A percentile compares a stretch with the other conserved stretches of the same genome.
These are phyloP conservation scores for Borovskyia barvae DNA, from an alignment of 208 protist species.

Conservation along the genomic window DNA sequence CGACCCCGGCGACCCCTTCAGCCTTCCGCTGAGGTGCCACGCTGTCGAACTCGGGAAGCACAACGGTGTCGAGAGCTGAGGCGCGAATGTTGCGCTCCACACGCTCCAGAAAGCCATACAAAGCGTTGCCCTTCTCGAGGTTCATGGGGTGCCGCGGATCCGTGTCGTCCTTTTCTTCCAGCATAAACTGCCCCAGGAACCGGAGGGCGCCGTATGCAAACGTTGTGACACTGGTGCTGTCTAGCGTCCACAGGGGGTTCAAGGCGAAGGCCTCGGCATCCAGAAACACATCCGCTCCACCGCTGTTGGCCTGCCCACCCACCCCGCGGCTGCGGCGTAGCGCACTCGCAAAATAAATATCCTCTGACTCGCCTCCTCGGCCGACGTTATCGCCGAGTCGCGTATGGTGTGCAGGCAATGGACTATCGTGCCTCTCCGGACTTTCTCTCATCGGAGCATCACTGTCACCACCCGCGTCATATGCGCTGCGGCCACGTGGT, in stretches of 20 bases:
- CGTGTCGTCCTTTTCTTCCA: slow-evolving; percentile 73
- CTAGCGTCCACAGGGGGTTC: slow-evolving; percentile 52
- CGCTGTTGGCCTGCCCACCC: neutral
- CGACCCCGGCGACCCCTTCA: neutral
- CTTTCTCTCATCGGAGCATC: too few relatives aligned
- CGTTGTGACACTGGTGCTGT: slow-evolving; percentile 49
- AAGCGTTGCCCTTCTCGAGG: slow-evolving; percentile 40
- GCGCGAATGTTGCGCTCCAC: slow-evolving; percentile 37
- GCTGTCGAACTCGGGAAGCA: too few relatives aligned
- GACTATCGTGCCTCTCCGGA: too few relatives aligned
- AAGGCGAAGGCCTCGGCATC: slow-evolving; percentile 38
- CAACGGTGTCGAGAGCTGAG: slow-evolving; percentile 7
- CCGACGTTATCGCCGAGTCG: too few relatives aligned
- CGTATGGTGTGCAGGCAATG: too few relatives aligned
- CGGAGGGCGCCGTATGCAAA: slow-evolving; percentile 69
- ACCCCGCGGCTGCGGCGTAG: too few relatives aligned
- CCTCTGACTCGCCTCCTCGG: too few relatives aligned
- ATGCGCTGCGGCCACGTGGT: too few relatives aligned
- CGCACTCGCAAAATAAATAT: too few relatives aligned
- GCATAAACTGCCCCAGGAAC: slow-evolving; percentile 67
- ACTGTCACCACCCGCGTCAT: too few relatives aligned
- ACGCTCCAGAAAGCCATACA: slow-evolving; percentile 43
- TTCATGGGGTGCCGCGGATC: slow-evolving; percentile 75
- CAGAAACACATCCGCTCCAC: slow-evolving; percentile 12
- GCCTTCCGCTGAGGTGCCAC: too few relatives aligned